Conservation (phyloP, 2,329 filamentous ascomycete genomes). For the Samsoniella hepiali region DNA sequence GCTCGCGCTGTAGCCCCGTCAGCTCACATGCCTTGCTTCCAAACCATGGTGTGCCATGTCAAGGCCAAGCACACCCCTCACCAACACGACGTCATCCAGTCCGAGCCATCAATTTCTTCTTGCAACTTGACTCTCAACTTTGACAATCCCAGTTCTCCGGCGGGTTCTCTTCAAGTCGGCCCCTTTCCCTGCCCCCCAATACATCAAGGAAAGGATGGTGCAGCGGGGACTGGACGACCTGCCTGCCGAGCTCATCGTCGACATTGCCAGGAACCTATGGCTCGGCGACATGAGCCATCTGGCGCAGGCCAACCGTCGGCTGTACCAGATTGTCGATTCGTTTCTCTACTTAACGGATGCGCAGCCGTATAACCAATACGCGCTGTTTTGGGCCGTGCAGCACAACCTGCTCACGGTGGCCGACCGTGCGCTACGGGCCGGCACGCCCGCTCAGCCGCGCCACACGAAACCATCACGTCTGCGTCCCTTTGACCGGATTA, state of each 20-base stretch:
- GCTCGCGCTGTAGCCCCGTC: not conserved
- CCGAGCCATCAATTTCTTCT: not conserved
- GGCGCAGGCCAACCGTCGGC: not conserved
- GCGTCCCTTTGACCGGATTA: not conserved
- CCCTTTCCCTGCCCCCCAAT: too few species aligned
- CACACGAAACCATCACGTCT: not conserved
- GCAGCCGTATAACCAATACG: constrained; percentile 11
- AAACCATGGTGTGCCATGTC: not conserved
- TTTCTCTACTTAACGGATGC: constrained; percentile 7
- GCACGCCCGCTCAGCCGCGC: not conserved
- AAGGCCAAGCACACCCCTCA: not conserved
- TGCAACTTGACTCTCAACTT: too few species aligned
- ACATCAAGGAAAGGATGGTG: not conserved
- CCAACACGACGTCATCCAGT: not conserved
- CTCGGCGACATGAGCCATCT: constrained; percentile 14
- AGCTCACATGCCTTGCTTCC: not conserved
- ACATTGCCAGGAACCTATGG: constrained; percentile 4
- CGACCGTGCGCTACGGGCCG: not conserved
- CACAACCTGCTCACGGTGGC: not conserved
- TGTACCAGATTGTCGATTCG: not conserved
- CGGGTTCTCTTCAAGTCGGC: not conserved
- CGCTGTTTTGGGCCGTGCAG: constrained; percentile 9
- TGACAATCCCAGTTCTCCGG: not conserved
- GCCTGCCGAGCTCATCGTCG: not conserved
- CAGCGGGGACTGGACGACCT: not conserved